These are phyloP conservation scores for Salvia sclarea DNA, from an alignment of 305 asterid species.

Conservation along the genomic window DNA sequence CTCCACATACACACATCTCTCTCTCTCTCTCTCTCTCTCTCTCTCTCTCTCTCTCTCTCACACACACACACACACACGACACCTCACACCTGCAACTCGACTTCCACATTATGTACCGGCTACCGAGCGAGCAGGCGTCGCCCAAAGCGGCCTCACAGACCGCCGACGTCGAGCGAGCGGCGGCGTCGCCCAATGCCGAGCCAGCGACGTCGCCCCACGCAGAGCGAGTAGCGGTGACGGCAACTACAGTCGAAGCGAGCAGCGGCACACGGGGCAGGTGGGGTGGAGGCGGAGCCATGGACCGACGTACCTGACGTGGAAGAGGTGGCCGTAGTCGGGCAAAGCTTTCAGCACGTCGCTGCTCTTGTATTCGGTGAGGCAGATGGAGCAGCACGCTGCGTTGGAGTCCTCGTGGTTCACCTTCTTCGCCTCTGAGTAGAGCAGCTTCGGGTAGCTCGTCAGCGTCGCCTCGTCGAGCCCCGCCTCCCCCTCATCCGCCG, in stretches of 20 bases:
- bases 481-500: slow-evolving; percentile 56
- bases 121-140: too few species aligned
- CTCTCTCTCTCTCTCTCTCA: too few species aligned
- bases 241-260: too few species aligned
- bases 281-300: slow-evolving; percentile 76
- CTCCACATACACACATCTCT: too few species aligned
- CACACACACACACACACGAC: too few species aligned
- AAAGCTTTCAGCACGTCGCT: slow-evolving; percentile 54
- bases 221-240: slow-evolving; percentile 65
- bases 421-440: slow-evolving; percentile 60
- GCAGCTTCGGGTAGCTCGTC: slow-evolving; percentile 58
- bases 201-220: too few species aligned
- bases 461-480: slow-evolving; percentile 86
- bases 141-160: too few species aligned
- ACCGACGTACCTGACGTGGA: slow-evolving; percentile 64
- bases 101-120: too few species aligned
- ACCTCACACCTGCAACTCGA: too few species aligned
- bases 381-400: slow-evolving; percentile 65
- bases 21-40: too few species aligned
- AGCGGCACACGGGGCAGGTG: slow-evolving; percentile 74
- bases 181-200: too few species aligned
- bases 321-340: slow-evolving; percentile 75
- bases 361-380: slow-evolving; percentile 68
- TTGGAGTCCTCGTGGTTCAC: slow-evolving; percentile 46
- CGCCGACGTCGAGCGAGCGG: too few species aligned